A percentile compares a stretch with the other conserved stretches of the same genome.
These are phyloP conservation scores for Harrya chromipes DNA, from an alignment of 768 basidiomycete species.

Conservation along the genomic window DNA sequence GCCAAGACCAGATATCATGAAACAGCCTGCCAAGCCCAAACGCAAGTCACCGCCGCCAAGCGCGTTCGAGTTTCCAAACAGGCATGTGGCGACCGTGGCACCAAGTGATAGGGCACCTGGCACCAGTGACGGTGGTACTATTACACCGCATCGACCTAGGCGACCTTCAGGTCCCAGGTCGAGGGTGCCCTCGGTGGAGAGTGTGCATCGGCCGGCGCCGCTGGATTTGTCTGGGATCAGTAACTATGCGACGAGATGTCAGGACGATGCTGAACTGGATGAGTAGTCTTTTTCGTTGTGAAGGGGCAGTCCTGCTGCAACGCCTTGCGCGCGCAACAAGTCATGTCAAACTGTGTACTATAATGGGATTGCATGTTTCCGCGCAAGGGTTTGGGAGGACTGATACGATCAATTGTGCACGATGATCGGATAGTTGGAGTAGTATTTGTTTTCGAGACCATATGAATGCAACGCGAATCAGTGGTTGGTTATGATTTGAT, in stretches of 20 bases:
- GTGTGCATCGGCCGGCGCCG: constrained; percentile 14
- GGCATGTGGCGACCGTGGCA: neutral
- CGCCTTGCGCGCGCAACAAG: constrained; percentile 6
- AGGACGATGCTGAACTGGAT: neutral
- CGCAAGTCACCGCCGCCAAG: constrained; percentile 15
- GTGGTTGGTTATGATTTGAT: neutral
- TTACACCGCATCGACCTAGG: constrained; percentile 23
- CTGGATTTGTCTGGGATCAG: constrained; percentile 18
- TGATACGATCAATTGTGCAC: neutral
- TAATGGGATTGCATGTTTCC: neutral
- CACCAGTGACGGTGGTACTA: neutral
- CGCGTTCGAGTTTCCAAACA: constrained; percentile 23
- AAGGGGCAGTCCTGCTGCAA: constrained; percentile 12
- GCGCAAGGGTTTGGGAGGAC: constrained; percentile 20
- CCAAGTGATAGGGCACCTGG: constrained; percentile 5
- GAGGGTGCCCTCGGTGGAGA: constrained; percentile 21
- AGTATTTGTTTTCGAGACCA: too few species aligned
- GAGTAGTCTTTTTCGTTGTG: neutral
- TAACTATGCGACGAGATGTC: constrained; percentile 1
- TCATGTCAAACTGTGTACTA: neutral
- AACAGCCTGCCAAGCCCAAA: constrained; percentile 20
- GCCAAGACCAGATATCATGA: constrained; percentile 45
- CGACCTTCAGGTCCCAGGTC: constrained; percentile 34
- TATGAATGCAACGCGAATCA: too few species aligned
- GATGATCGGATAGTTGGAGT: neutral